phyloP scores from a whole-genome alignment of 495 filamentous ascomycete genomes.

The Hypoxylon fuscum region DNA sequence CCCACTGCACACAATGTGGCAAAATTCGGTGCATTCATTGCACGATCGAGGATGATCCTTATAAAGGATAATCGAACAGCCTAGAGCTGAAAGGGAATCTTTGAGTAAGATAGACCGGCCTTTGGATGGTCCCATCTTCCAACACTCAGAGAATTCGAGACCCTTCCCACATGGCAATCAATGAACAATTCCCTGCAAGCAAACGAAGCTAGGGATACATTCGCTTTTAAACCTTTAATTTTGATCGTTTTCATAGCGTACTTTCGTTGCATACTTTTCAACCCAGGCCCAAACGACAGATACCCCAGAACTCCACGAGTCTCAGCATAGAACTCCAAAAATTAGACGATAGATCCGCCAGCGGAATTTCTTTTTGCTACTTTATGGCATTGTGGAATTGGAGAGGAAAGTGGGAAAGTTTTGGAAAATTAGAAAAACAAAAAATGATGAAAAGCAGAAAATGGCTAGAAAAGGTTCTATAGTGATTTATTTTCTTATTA shows the following conservation, averaged over 20 bases:
- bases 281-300: neutral
- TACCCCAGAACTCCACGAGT: neutral
- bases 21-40: neutral
- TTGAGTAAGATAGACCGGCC: neutral
- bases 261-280: neutral
- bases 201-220: too few species aligned
- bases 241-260: neutral
- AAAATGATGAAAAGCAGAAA: too few species aligned
- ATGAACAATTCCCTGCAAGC: too few species aligned
- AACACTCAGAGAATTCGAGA: too few species aligned
- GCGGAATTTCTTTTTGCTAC: neutral
- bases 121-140: neutral
- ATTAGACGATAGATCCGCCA: constrained; percentile 2
- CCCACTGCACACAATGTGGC: neutral
- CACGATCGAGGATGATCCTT: neutral
- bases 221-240: neutral
- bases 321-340: neutral
- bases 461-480: too few species aligned
- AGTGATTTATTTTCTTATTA: too few species aligned
- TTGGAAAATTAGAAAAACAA: too few species aligned
- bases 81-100: neutral
- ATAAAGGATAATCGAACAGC: neutral
- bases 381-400: neutral
- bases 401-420: too few species aligned
- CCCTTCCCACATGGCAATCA: too few species aligned